These are phyloP conservation scores for Colletotrichum sp. DNA, from an alignment of 2,329 filamentous ascomycete species.

Conservation along the genomic window DNA sequence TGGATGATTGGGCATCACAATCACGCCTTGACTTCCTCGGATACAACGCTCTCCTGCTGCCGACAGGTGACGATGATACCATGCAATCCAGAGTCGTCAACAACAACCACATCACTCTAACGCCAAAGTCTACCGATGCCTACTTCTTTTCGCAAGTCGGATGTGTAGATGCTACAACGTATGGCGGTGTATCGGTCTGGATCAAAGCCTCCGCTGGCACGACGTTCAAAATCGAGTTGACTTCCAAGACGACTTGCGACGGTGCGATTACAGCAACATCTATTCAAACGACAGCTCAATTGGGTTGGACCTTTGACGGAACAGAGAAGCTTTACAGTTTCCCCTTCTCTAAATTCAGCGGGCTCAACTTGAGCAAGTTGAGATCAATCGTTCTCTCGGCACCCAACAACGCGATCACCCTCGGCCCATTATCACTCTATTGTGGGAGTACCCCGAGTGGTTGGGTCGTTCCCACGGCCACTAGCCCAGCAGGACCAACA, in stretches of 20 bases:
- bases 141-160: constrained; percentile 65
- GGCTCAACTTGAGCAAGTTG: constrained; percentile 56
- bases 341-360: constrained; percentile 56
- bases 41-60: constrained; percentile 62
- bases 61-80: constrained; percentile 61
- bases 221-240: constrained; percentile 56
- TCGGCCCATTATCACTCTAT: constrained; percentile 64
- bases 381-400: constrained; percentile 55
- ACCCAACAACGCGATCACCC: constrained; percentile 49
- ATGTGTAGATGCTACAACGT: constrained; percentile 56
- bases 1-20: constrained; percentile 68
- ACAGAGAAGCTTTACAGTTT: constrained; percentile 65
- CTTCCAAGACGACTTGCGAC: constrained; percentile 50
- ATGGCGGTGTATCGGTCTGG: constrained; percentile 60
- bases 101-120: constrained; percentile 56
- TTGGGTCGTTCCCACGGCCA: constrained; percentile 50
- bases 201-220: constrained; percentile 59
- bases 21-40: constrained; percentile 65
- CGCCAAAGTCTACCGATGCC: constrained; percentile 50
- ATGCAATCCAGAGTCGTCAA: constrained; percentile 61
- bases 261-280: constrained; percentile 36
- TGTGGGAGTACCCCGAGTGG: constrained; percentile 56
- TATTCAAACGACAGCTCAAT: constrained; percentile 47
- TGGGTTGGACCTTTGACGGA: constrained; percentile 66
- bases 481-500: constrained; percentile 44